phyloP scores from a whole-genome alignment of 73 alveolate species.

The Symbiodinium natans region DNA sequence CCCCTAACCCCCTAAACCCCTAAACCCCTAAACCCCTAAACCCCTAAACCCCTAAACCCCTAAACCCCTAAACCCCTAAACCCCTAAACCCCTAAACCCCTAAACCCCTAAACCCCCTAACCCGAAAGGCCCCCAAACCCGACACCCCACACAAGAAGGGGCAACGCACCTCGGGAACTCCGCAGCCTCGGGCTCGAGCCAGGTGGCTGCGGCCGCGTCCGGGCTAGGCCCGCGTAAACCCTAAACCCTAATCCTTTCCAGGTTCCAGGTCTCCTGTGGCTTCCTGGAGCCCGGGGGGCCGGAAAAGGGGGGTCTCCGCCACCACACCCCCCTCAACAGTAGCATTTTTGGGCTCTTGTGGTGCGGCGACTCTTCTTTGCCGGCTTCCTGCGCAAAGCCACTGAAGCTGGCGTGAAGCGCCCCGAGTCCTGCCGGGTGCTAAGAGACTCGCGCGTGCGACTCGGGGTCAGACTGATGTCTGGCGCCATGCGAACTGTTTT shows the following conservation, averaged over 20 bases:
- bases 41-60: neutral
- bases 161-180: neutral
- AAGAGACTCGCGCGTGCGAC: neutral
- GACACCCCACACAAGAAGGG: neutral
- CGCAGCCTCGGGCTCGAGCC: neutral
- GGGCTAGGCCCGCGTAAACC: neutral
- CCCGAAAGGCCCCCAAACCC: neutral
- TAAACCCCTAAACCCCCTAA: too few species aligned
- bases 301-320: neutral
- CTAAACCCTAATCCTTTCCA: neutral
- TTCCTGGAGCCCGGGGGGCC: neutral
- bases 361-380: neutral
- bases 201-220: neutral
- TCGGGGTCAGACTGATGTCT: too few species aligned
- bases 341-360: neutral
- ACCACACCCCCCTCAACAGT: neutral
- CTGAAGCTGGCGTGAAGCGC: neutral
- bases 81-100: neutral
- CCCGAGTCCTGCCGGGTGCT: slow-evolving; percentile 4
- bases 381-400: neutral
- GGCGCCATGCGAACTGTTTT: neutral
- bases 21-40: neutral
- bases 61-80: neutral
- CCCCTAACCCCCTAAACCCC: neutral
- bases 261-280: neutral